Percentiles rank a stretch among this genome's conserved stretches.
phyloP scores from a whole-genome alignment of 345 rosid genomes.

The Brassica incana region DNA sequence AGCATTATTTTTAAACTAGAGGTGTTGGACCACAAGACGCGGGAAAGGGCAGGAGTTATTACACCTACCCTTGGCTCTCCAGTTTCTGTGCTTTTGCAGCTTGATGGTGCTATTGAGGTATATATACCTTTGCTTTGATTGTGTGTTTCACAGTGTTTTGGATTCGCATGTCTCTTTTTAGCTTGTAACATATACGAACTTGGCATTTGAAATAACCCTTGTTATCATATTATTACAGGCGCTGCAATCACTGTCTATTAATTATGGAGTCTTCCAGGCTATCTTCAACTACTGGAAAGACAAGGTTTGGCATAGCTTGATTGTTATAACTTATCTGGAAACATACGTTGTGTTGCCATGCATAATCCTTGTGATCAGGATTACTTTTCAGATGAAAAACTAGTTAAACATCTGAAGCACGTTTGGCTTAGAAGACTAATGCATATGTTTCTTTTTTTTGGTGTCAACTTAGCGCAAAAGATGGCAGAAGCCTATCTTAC shows the following conservation, averaged over 20 bases:
- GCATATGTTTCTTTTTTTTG: slow-evolving; percentile 14
- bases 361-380: slow-evolving; percentile 14
- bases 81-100: slow-evolving; percentile 74
- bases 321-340: neutral
- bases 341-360: neutral
- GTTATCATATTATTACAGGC: slow-evolving; percentile 50
- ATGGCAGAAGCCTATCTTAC: slow-evolving; percentile 95
- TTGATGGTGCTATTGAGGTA: slow-evolving; percentile 65
- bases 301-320: slow-evolving; percentile 51
- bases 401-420: slow-evolving; percentile 3
- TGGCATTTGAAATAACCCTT: neutral
- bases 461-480: slow-evolving; percentile 67
- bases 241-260: slow-evolving; percentile 59
- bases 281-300: slow-evolving; percentile 83
- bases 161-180: neutral
- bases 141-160: neutral
- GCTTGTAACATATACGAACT: neutral
- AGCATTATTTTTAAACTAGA: slow-evolving; percentile 76
- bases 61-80: slow-evolving; percentile 72
- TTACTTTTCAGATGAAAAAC: neutral
- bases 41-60: slow-evolving; percentile 93
- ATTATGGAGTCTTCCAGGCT: slow-evolving; percentile 66
- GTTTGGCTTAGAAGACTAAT: slow-evolving; percentile 20
- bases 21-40: slow-evolving; percentile 88
- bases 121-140: neutral